These are phyloP conservation scores for Apiosordaria backusii DNA, from an alignment of 495 filamentous ascomycete genomes.

Conservation along the genomic window DNA sequence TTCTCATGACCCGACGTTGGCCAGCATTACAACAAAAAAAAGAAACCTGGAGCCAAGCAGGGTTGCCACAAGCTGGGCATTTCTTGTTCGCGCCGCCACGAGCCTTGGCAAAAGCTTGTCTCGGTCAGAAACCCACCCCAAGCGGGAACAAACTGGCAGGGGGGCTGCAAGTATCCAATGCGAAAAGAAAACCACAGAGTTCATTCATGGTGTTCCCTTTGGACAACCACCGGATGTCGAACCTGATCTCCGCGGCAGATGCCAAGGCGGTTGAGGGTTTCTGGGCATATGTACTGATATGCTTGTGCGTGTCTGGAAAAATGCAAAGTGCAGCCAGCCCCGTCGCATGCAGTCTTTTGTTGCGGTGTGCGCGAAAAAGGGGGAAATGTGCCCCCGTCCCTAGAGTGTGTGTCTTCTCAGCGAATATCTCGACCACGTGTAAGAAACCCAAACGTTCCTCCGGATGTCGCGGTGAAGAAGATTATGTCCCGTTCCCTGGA, in stretches of 20 bases:
- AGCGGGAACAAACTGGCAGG: background rate
- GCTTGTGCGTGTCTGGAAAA: constrained; percentile 1
- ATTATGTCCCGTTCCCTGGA: background rate
- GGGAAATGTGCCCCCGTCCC: no score
- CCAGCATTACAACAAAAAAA: background rate
- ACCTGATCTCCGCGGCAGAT: constrained; percentile 15
- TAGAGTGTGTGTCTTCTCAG: background rate
- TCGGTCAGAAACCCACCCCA: background rate
- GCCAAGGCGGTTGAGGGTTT: background rate
- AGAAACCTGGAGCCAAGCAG: background rate
- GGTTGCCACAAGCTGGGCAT: background rate
- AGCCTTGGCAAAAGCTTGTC: constrained; percentile 31
- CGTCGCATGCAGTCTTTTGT: background rate
- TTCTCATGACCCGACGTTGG: background rate
- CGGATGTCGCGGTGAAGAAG: background rate
- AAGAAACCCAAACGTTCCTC: background rate
- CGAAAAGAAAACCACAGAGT: background rate
- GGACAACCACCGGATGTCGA: constrained; percentile 11
- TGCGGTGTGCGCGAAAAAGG: constrained; percentile 5
- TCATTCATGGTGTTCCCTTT: background rate
- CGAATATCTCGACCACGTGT: background rate
- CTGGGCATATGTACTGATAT: background rate
- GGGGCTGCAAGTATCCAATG: background rate
- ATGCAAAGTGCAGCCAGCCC: background rate
- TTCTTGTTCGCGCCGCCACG: constrained; percentile 9